These are phyloP conservation scores for Crithidia bombi DNA, from an alignment of 208 protist species.

Conservation along the genomic window DNA sequence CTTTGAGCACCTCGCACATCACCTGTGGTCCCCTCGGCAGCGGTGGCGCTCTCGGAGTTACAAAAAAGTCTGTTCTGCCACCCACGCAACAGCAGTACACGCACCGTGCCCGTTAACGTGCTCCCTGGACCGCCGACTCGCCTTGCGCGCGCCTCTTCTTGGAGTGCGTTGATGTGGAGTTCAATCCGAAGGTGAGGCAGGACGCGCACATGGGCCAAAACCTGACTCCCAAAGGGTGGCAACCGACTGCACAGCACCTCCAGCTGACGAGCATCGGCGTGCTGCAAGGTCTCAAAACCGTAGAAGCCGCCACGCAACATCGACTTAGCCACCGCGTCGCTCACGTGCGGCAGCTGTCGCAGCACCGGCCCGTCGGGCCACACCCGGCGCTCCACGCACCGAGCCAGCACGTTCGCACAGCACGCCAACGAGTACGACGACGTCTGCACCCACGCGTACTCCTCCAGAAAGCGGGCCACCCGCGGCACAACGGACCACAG, in stretches of 20 bases:
- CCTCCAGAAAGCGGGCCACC: constrained; percentile 62
- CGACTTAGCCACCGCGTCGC: constrained; percentile 51
- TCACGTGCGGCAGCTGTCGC: constrained; percentile 74
- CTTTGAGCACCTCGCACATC: background rate
- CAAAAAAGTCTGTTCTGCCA: background rate
- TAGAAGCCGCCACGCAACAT: constrained; percentile 54
- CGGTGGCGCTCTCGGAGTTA: background rate
- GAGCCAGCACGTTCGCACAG: constrained; percentile 52
- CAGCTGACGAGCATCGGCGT: constrained; percentile 55
- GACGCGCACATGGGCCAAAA: constrained; percentile 37
- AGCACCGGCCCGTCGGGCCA: constrained; percentile 77
- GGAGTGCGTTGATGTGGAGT: background rate
- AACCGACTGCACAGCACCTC: constrained; percentile 68
- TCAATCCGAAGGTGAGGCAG: constrained; percentile 34
- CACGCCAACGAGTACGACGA: constrained; percentile 48
- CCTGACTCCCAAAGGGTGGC: constrained; percentile 73
- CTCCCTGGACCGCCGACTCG: background rate
- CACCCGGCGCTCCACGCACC: constrained; percentile 76
- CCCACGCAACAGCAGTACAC: background rate
- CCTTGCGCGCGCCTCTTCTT: background rate
- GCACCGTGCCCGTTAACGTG: constrained; percentile 1
- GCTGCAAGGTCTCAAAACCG: constrained; percentile 43
- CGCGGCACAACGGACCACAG: constrained; percentile 74
- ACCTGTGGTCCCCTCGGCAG: background rate
- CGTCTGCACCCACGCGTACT: constrained; percentile 55